Base-by-base conservation (phyloP, 2,329 filamentous ascomycete genomes). In the Grosmannia clavigera region DNA sequence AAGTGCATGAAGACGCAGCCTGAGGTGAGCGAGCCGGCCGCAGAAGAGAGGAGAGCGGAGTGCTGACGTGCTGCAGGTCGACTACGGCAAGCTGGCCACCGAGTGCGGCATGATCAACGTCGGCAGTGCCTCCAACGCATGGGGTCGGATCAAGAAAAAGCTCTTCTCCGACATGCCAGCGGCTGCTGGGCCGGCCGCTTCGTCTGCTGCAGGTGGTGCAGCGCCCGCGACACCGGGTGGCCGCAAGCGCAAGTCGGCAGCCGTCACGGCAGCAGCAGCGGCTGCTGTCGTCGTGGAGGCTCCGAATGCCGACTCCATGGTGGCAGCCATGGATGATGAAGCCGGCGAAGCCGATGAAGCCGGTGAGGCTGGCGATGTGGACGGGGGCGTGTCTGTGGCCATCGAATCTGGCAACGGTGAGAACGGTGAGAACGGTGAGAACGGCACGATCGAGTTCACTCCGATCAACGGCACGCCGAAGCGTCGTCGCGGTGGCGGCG, bases 131-230 rank as follows among this genome's bases (percentile, higher is more conserved):
- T 33, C 61, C 55, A 68, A 68, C 54, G 66, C 66, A 46, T 69
- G 67, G 67, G 7, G 40, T 5, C 19, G 1, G 1, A 64, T 69
- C 58, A 68, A 68, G 52, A 67, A 68, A 59, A 69, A 69, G 61
- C 61, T 69, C 11, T 65, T 66, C 7, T 7, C 57, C 3, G 63
- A 63, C 60, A 10, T 51, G 14, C 56, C 46, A 4, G 4, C 31
- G 29, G 25, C 55, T 12, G 29, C n/a, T 5, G 43, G 19, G 9
- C 9, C 27, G 27, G 27, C 27, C 22, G 22, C 22, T 22, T 22
- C 22, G 22, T 22, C 22, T 5, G 27, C 9, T n/a, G 2, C 43
- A 3, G 19, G 19, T 19, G 10, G 19, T 9, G 40, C 53, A 5
- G 53, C 57, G 12, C 38, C 40, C 3, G 40, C 53, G 4, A 57